Evolutionary conservation across 2,329 filamentous ascomycete genomes (phyloP).

Genomic region (Dichotomopilus funicola): DNA sequence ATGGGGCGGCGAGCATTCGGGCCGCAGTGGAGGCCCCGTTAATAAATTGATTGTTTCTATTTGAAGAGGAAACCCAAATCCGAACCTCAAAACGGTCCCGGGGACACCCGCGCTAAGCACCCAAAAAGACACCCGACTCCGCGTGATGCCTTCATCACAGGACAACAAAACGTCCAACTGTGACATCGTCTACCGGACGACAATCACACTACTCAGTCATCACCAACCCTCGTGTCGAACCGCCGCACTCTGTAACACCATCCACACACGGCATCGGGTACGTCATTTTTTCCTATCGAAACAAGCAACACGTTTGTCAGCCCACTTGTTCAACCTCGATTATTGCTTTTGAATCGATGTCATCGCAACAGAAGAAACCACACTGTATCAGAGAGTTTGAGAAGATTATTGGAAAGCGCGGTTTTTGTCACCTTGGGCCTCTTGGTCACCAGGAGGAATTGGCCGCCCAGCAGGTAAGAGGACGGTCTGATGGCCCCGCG

Average conservation of each 20-base stretch:
- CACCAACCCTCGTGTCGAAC: no score
- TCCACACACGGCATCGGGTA: background rate
- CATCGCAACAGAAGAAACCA: background rate
- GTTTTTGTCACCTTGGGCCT: slow-evolving; percentile 45
- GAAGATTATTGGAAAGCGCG: slow-evolving; percentile 35
- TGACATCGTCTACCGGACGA: no score
- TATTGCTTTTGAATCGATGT: background rate
- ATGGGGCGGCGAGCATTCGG: no score
- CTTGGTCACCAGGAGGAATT: slow-evolving; percentile 25
- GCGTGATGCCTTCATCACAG: no score
- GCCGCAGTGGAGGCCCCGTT: no score
- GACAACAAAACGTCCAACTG: no score
- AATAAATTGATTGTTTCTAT: no score
- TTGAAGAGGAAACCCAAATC: no score
- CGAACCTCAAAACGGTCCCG: background rate
- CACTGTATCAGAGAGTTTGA: slow-evolving; percentile 26
- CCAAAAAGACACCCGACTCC: background rate
- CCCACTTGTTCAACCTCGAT: background rate
- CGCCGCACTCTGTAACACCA: background rate
- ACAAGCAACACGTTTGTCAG: background rate
- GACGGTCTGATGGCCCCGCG: slow-evolving; percentile 34
- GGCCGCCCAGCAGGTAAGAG: slow-evolving; percentile 14
- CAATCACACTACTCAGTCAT: no score
- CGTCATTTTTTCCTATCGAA: background rate
- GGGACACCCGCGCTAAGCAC: background rate